phyloP scores from a whole-genome alignment of 1,284 basidiomycete species.

The Moesziomyces sp. region DNA sequence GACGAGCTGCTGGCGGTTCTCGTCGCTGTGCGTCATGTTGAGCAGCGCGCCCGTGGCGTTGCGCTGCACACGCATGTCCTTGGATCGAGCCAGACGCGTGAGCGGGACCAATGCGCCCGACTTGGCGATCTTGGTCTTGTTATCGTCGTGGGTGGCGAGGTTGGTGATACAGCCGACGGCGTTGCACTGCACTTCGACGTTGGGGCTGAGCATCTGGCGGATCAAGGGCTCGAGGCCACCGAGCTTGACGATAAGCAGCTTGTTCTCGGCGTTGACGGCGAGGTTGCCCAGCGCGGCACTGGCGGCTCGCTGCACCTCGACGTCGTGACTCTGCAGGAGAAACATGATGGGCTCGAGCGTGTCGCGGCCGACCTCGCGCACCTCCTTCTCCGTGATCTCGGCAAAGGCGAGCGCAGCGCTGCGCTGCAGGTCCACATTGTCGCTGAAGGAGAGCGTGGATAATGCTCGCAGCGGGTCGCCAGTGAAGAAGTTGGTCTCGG shows the following conservation, averaged over 20 bases:
- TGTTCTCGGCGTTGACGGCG: slow-evolving; percentile 99
- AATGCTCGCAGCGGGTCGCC: slow-evolving; percentile 86
- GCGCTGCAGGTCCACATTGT: slow-evolving; percentile 98
- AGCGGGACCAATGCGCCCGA: slow-evolving; percentile 96
- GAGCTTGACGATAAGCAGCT: slow-evolving; percentile 96
- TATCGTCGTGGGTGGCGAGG: slow-evolving; percentile 98
- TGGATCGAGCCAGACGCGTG: slow-evolving; percentile 93
- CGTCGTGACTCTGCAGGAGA: slow-evolving; percentile 95
- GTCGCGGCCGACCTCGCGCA: slow-evolving; percentile 93
- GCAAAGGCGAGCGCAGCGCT: slow-evolving; percentile 98
- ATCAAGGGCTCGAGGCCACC: slow-evolving; percentile 98
- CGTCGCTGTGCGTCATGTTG: slow-evolving; percentile 97
- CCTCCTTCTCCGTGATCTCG: slow-evolving; percentile 99
- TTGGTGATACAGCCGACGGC: slow-evolving; percentile 99
- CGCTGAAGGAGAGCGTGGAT: slow-evolving; percentile 96
- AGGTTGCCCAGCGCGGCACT: slow-evolving; percentile 98
- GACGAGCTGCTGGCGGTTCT: slow-evolving; percentile 98
- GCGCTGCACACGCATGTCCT: slow-evolving; percentile 98
- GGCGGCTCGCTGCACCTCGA: slow-evolving; percentile 97
- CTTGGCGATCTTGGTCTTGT: slow-evolving; percentile 99
- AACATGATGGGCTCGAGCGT: slow-evolving; percentile 98
- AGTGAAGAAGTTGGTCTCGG: slow-evolving; percentile 68
- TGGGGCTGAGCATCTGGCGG: slow-evolving; percentile 98
- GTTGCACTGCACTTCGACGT: slow-evolving; percentile 99
- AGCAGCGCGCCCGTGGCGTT: slow-evolving; percentile 97